These are phyloP conservation scores for Lolium multiflorum DNA, from an alignment of 176 grass and related monocot species.

Conservation along the genomic window DNA sequence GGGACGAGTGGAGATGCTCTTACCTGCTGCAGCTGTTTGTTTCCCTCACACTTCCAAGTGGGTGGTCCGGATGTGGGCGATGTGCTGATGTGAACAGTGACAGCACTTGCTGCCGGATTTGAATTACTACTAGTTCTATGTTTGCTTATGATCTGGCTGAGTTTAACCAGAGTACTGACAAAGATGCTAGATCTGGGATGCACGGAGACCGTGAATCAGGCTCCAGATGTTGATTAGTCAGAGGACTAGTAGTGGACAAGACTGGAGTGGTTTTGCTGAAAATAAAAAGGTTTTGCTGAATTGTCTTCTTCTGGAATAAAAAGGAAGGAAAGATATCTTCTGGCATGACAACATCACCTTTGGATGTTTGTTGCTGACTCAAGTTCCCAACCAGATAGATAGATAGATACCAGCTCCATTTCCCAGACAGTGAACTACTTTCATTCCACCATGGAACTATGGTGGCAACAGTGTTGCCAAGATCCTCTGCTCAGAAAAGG, in stretches of 20 bases:
- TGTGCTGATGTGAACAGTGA: conserved; percentile 28
- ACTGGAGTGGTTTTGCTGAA: conserved; percentile 40
- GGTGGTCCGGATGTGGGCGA: conserved; percentile 27
- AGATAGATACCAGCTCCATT: conserved; percentile 34
- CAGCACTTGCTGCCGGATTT: conserved; percentile 21
- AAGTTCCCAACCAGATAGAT: conserved; percentile 11
- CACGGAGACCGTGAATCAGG: background rate
- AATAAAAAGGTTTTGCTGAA: conserved; percentile 25
- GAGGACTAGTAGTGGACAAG: conserved; percentile 38
- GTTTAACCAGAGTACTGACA: conserved; percentile 11
- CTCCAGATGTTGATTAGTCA: conserved; percentile 33
- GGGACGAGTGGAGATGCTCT: too few relatives aligned
- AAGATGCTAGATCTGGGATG: conserved; percentile 35
- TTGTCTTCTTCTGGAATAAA: conserved; percentile 39
- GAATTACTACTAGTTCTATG: background rate
- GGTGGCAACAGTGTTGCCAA: background rate
- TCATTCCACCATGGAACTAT: conserved; percentile 14
- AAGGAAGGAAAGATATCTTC: conserved; percentile 39
- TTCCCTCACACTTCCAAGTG: conserved; percentile 40
- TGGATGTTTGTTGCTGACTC: conserved; percentile 44
- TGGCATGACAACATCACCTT: conserved; percentile 32
- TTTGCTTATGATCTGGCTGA: background rate
- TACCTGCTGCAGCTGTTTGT: conserved; percentile 32
- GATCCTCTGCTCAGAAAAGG: background rate
- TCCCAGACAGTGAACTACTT: conserved; percentile 12